Base-by-base conservation (phyloP, 164 flowering plant genomes). In the Annona squamosa region DNA sequence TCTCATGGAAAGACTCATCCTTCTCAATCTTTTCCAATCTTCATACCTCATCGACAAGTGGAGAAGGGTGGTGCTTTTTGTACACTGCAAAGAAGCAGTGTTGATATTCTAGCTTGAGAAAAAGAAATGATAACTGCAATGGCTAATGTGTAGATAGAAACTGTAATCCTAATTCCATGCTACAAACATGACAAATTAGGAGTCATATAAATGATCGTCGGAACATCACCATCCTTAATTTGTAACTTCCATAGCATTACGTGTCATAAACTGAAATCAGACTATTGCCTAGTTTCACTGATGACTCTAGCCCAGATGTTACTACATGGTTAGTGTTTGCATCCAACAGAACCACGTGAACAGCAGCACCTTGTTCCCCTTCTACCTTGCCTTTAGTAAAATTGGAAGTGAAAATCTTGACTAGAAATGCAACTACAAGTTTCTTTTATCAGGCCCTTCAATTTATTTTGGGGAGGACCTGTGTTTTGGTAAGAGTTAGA, bases 41-140 rank as follows among this genome's bases (percentile, higher is more conserved):
- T 97, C 98, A 95, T 26, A 95, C 98, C 41, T 93, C 97, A 81
- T 95, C 98, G 67, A 65, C 73, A 18, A 89, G 72, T 66, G 92
- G 89, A 75, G 99, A 98, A 65, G 99, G 99, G 76, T 93, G 89
- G 78, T 93, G 98, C 76, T 95, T 95, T 84, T 95, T 95, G 84
- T 93, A 93, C 67, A 91, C 99, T 93, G 86, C 37, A 71, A 69
- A 77, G 63, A 16, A 74, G 48, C 18, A 52, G 59, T 16, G 13
- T 52, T 10, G 7, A 52, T 52, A 7, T 10, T 7, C 7, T 10
- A n/a, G 13, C 7, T 52, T 52, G 7, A 52, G 13, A 52, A 52
- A 10, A 7, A 52, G 13, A 52, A 10, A 5, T 52, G 59, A 4
- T 10, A 52, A 52, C 7, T 52, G 59, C 59, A 52, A 52, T 52